A percentile compares a stretch with the other conserved stretches of the same genome.
These are phyloP conservation scores for Leptographium flavum DNA, from an alignment of 2,329 filamentous ascomycete genomes.

Conservation along the genomic window DNA sequence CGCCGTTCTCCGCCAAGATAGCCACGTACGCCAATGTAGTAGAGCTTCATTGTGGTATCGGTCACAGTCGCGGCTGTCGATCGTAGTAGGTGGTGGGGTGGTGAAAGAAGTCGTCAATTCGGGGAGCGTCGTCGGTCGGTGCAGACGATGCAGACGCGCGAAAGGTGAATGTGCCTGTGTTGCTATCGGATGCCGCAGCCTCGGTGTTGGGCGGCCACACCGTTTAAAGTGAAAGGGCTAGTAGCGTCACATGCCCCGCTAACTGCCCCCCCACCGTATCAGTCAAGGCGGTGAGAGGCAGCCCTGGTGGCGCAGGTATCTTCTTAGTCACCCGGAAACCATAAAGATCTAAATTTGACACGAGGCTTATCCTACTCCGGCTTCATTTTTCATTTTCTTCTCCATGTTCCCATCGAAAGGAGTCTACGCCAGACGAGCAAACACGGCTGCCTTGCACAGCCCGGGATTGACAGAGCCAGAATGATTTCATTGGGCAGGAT, in stretches of 20 bases:
- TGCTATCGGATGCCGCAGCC: not conserved
- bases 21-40: slow-evolving; percentile 67
- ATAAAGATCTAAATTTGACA: not conserved
- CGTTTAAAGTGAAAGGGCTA: not conserved
- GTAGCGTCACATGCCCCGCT: not conserved
- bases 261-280: not conserved
- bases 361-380: not conserved
- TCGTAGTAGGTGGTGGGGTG: not conserved
- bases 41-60: slow-evolving; percentile 74
- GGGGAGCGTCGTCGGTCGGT: too few relatives aligned
- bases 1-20: not conserved
- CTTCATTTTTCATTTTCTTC: not conserved
- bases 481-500: too few relatives aligned
- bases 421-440: too few relatives aligned
- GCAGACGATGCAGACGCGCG: not conserved
- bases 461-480: too few relatives aligned
- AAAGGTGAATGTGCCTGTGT: not conserved
- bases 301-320: not conserved
- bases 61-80: slow-evolving; percentile 3
- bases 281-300: slow-evolving; percentile 1
- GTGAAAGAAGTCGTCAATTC: too few relatives aligned
- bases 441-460: too few relatives aligned
- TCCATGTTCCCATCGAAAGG: too few relatives aligned
- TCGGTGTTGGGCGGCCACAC: not conserved
- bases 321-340: not conserved